A percentile compares a stretch with the other conserved stretches of the same genome.
These are phyloP conservation scores for Fusarium camptoceras DNA, from an alignment of 2,329 filamentous ascomycete species.

Conservation along the genomic window DNA sequence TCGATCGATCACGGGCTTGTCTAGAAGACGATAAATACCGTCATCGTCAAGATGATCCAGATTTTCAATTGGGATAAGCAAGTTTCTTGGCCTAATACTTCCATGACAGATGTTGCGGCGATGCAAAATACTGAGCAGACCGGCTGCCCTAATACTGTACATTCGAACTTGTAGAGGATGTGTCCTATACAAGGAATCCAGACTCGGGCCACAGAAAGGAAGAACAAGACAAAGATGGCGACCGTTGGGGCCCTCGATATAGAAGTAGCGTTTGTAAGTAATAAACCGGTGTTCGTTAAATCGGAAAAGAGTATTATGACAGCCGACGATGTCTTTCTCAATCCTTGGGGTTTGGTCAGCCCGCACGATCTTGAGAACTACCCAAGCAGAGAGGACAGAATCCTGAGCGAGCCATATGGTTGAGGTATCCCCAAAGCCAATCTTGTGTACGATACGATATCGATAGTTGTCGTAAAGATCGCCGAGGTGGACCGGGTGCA, in stretches of 20 bases:
- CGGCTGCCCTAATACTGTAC: background rate
- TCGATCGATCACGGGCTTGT: background rate
- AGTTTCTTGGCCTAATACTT: background rate
- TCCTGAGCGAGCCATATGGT: background rate
- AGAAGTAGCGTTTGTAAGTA: background rate
- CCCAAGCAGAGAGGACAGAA: background rate
- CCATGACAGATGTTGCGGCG: background rate
- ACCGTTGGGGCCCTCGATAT: background rate
- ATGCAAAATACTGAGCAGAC: background rate
- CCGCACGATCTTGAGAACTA: background rate
- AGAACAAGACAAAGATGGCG: background rate
- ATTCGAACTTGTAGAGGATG: background rate
- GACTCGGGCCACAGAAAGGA: background rate
- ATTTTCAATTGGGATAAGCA: background rate
- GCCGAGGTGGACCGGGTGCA: background rate
- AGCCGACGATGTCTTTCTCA: background rate
- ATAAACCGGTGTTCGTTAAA: background rate
- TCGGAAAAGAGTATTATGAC: background rate
- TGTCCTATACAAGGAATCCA: background rate
- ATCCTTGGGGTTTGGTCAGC: background rate
- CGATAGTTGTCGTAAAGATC: background rate
- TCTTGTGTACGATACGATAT: background rate
- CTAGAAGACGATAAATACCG: background rate
- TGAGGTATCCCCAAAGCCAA: background rate
- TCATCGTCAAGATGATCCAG: constrained; percentile 1